Evolutionary conservation across 805 yeast species (phyloP), one percentile per base, ranked within the genome.

Genomic region (Kregervanrija fluxuum): DNA sequence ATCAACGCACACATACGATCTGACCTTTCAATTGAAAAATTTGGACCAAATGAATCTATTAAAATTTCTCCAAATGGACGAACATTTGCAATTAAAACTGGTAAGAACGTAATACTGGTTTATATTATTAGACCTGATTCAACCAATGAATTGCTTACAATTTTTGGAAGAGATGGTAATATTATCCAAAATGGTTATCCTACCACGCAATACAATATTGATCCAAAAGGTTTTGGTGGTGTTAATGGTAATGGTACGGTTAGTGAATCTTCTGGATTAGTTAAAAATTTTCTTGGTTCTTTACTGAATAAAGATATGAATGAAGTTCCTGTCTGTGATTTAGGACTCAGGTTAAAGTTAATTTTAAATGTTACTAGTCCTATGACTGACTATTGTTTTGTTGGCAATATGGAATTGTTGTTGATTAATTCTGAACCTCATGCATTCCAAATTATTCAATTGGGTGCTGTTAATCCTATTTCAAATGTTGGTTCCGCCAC

Each of bases 1-100:
- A 59, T 78, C 4, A 70, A 74, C 9, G 67, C 68, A 2, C 78
- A 76, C 51, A 59, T 65, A 6, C 58, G 85, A 44, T 60, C 73
- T 0, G 53, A 54, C 16, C 63, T 65, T 15, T 73, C 80, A 3
- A 46, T 79, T 12, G 61, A 65, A 22, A 60, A 61, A 15, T 73
- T 71, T 60, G 85, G 85, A 1, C 45, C 52, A 8, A 79, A 79
- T 55, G 38, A 53, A 22, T 54, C 60, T 17, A 54, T 77, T 8
- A 54, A 56, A 35, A 57, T 71, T 33, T 63, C 74, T 1, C 61
- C 62, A 14, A 53, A 52, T 42, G 65, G 73, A 11, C 60, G 64
- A 37, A 59, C 59, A 33, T 55, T 74, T 45, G 70, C 74, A 38
- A 57, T 74, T 8, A 65, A 65, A 46, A 72, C 80, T 1, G 54